Evolutionary conservation across 2,329 filamentous ascomycete species (phyloP), one percentile per base, ranked within the genome.

Genomic region (Fusarium anguioides): DNA sequence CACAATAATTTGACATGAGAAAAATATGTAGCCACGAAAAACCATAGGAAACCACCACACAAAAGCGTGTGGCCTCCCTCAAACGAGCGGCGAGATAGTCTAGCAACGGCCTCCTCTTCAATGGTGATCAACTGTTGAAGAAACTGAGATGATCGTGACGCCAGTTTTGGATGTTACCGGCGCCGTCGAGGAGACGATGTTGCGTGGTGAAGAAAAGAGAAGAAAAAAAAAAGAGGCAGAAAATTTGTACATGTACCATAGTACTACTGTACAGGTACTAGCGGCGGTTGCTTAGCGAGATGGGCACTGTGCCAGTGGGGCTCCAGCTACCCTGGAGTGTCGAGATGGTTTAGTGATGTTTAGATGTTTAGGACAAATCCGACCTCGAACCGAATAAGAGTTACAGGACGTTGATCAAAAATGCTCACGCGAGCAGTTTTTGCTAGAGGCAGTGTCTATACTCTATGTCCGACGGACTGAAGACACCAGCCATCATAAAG

Each of bases 41-140:
- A 78, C 79, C 80, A 82, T 82, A 69, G 79, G 80, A 78, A 75
- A 77, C 78, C 76, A 76, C 75, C 77, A 81, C 75, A 73, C 71
- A 71, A 63, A 75, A 73, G 70, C 72, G 75, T 76, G 72, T 77
- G 76, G 69, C 75, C 77, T 79, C 80, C 80, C 79, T 82, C 80
- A 80, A 80, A 80, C 78, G 72, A 79, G 78, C 76, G 78, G 78
- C 77, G 60, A 41, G 57, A 78, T 76, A 11, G 73, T 80, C 78
- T 80, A 64, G 78, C 78, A 80, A 76, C 68, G 48, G 69, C 31
- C 59, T 65, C 63, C 56, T 48, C 68, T 54, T 58, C 29, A 23
- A 47, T 46, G 12, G 29, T 70, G 66, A 60, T 63, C 65, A 69
- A 68, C 72, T 70, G 75, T 72, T 45, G 64, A 48, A 20, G 29